These are phyloP conservation scores for Cyclocybe aegerita DNA, from an alignment of 768 basidiomycete genomes.

Conservation along the genomic window DNA sequence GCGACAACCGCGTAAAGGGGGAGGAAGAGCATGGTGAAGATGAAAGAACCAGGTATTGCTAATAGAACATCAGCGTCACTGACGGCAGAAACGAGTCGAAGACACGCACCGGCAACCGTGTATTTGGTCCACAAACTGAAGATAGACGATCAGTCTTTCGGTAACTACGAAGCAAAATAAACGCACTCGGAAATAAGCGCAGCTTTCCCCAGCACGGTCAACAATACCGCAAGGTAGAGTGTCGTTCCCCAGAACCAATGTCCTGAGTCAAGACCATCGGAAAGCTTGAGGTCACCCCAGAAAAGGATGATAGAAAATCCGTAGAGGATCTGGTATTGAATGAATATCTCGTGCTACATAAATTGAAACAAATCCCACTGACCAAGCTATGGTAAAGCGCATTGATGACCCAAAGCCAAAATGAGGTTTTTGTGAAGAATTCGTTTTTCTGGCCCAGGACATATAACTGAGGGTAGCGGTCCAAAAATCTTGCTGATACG, in stretches of 20 bases:
- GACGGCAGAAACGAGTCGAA: not conserved
- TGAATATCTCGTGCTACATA: constrained; percentile 3
- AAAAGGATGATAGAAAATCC: constrained; percentile 88
- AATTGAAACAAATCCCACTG: constrained; percentile 25
- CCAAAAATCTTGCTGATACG: constrained; percentile 93
- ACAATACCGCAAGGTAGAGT: constrained; percentile 88
- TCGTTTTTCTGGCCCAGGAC: constrained; percentile 90
- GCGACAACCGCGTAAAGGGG: constrained; percentile 89
- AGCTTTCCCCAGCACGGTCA: constrained; percentile 97
- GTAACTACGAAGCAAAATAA: not conserved
- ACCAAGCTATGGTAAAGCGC: constrained; percentile 90
- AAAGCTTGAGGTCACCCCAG: constrained; percentile 87
- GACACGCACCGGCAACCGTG: constrained; percentile 76
- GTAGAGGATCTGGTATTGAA: constrained; percentile 65
- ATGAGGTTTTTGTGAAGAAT: constrained; percentile 88
- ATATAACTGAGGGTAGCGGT: constrained; percentile 96
- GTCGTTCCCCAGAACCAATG: constrained; percentile 99
- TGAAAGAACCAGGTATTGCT: constrained; percentile 97
- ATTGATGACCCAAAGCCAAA: constrained; percentile 91
- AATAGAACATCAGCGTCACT: constrained; percentile 12
- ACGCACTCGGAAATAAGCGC: constrained; percentile 96
- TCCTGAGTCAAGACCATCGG: constrained; percentile 80
- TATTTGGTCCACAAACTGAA: constrained; percentile 98
- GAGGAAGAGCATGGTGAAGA: constrained; percentile 94
- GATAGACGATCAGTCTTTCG: not conserved